phyloP scores from a whole-genome alignment of 805 yeast genomes.

The Jamesozyma rosinii region DNA sequence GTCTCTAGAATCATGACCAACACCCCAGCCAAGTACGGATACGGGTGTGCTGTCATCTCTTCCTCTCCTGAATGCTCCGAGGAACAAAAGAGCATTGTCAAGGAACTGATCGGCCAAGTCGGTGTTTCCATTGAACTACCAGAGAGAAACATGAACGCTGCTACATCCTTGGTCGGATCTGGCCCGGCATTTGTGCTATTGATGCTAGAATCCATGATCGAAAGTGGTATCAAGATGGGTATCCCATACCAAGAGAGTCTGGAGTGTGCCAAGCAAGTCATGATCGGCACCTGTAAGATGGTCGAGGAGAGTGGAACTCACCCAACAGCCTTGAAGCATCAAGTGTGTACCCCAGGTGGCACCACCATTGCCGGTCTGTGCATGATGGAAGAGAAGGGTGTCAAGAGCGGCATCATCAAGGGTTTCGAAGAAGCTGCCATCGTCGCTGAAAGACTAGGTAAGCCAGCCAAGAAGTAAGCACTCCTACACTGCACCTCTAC shows the following conservation, averaged over 20 bases:
- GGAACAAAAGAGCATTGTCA: slow-evolving; percentile 31
- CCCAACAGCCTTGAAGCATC: slow-evolving; percentile 79
- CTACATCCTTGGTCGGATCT: slow-evolving; percentile 89
- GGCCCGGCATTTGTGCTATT: slow-evolving; percentile 91
- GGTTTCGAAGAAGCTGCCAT: slow-evolving; percentile 90
- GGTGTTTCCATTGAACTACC: slow-evolving; percentile 58
- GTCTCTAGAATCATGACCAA: slow-evolving; percentile 96
- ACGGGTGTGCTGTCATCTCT: slow-evolving; percentile 90
- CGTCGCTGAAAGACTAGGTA: slow-evolving; percentile 52
- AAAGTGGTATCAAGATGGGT: slow-evolving; percentile 92
- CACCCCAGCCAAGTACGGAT: slow-evolving; percentile 88
- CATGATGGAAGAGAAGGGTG: slow-evolving; percentile 84
- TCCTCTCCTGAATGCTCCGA: slow-evolving; percentile 45
- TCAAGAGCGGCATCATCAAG: slow-evolving; percentile 76
- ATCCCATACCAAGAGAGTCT: slow-evolving; percentile 75
- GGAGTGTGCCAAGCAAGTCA: slow-evolving; percentile 83
- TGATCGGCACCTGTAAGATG: slow-evolving; percentile 92
- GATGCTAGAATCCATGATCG: slow-evolving; percentile 85
- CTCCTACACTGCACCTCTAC: background rate
- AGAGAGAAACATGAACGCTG: slow-evolving; percentile 93
- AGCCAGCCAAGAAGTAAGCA: slow-evolving; percentile 31
- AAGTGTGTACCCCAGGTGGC: slow-evolving; percentile 95
- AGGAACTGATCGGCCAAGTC: slow-evolving; percentile 46
- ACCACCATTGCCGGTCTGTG: slow-evolving; percentile 93
- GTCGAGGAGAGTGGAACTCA: slow-evolving; percentile 71